phyloP scores from a whole-genome alignment of 2,329 filamentous ascomycete genomes.

The Colletotrichum salicis region DNA sequence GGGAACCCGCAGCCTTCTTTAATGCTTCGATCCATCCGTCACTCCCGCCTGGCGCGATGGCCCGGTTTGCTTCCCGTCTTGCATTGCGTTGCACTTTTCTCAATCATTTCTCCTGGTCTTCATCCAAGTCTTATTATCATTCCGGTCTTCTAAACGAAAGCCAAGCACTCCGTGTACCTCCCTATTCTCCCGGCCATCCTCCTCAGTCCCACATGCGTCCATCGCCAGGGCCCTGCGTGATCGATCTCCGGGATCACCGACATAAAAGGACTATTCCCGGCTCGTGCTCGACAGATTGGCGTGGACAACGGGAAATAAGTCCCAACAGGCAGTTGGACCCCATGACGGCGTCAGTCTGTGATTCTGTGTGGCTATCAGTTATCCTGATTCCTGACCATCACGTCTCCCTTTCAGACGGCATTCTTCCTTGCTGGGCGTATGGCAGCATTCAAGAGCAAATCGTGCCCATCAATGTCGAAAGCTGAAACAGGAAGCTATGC shows the following conservation, averaged over 20 bases:
- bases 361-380: not conserved
- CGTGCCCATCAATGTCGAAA: conserved; percentile 8
- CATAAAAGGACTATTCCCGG: conserved; percentile 1
- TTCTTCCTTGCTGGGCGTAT: not conserved
- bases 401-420: conserved; percentile 4
- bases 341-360: not conserved
- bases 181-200: conserved; percentile 19
- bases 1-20: conserved; percentile 23
- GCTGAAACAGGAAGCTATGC: conserved; percentile 32
- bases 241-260: conserved; percentile 24
- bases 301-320: conserved; percentile 17
- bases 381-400: not conserved
- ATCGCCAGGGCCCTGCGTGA: conserved; percentile 3
- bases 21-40: conserved; percentile 29
- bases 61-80: conserved; percentile 12
- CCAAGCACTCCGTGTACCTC: conserved; percentile 18
- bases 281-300: conserved; percentile 18
- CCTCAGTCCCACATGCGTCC: not conserved
- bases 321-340: not conserved
- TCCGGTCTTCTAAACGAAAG: not conserved
- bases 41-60: conserved; percentile 22
- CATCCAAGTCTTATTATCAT: not conserved
- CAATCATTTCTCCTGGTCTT: not conserved
- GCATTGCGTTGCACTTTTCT: conserved; percentile 5
- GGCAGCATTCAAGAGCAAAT: conserved; percentile 1